phyloP scores from a whole-genome alignment of 2,329 filamentous ascomycete genomes.

The Graphiopsis chlorocephala region DNA sequence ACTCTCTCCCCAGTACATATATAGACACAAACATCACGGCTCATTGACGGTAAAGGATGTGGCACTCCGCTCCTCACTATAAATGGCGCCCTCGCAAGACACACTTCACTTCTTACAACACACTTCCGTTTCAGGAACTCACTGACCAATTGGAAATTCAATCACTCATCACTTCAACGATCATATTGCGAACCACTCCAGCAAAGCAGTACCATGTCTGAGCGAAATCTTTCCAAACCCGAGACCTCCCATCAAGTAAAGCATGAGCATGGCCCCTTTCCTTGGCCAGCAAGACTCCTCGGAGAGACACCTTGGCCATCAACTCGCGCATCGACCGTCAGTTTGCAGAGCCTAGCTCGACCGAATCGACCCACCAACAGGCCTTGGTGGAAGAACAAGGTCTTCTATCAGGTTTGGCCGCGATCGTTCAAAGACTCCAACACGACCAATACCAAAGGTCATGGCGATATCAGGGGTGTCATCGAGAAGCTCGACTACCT shows the following conservation, averaged over 20 bases:
- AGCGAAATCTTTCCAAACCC: background rate
- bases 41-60: background rate
- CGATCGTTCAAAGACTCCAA: slow-evolving; percentile 51
- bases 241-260: background rate
- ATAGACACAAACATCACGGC: background rate
- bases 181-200: background rate
- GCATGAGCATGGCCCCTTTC: background rate
- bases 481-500: slow-evolving; percentile 13
- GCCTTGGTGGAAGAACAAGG: slow-evolving; percentile 45
- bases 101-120: background rate
- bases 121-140: background rate
- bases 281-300: background rate
- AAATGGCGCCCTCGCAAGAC: background rate
- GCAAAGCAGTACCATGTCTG: background rate
- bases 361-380: background rate
- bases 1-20: background rate
- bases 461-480: slow-evolving; percentile 14
- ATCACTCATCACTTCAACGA: background rate
- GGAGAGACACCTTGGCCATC: background rate
- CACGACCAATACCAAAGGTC: slow-evolving; percentile 13
- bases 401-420: slow-evolving; percentile 46
- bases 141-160: background rate
- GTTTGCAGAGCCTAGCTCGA: background rate
- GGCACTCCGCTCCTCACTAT: background rate
- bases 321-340: background rate